Evolutionary conservation across 495 filamentous ascomycete species (phyloP).

Genomic region (Penicillium tannophilum): DNA sequence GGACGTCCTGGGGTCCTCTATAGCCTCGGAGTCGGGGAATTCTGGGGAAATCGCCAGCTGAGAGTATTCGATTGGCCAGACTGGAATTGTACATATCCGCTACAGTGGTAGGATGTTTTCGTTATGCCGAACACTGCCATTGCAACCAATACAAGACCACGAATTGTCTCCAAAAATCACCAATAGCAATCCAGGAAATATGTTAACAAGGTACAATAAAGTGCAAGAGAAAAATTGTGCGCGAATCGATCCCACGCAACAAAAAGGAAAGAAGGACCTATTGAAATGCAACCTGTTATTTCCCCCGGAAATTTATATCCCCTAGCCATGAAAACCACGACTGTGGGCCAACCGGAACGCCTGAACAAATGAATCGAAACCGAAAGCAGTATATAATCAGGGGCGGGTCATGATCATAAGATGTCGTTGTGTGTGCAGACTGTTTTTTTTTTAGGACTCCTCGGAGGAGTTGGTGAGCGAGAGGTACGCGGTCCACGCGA

Average conservation of each 20-base stretch:
- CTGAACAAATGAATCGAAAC: constrained; percentile 8
- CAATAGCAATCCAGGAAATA: constrained; percentile 6
- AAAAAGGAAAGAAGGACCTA: constrained; percentile 11
- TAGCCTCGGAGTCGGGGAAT: constrained; percentile 43
- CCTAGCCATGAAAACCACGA: constrained; percentile 23
- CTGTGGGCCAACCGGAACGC: constrained; percentile 18
- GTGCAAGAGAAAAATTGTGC: constrained; percentile 8
- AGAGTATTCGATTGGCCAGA: constrained; percentile 10
- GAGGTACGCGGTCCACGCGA: constrained; percentile 98
- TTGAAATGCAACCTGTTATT: constrained; percentile 27
- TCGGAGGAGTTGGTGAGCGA: constrained; percentile 91
- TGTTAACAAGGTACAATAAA: not conserved
- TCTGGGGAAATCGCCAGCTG: constrained; percentile 19
- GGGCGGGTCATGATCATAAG: constrained; percentile 5
- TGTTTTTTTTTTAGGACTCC: constrained; percentile 46
- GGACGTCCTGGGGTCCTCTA: constrained; percentile 30
- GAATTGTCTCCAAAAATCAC: constrained; percentile 5
- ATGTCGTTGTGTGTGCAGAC: constrained; percentile 7
- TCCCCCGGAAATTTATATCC: constrained; percentile 9
- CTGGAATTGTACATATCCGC: constrained; percentile 30
- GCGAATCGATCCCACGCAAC: constrained; percentile 10
- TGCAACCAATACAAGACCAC: constrained; percentile 2
- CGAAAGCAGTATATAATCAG: constrained; percentile 13
- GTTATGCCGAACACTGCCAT: constrained; percentile 2
- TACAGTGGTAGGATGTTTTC: constrained; percentile 12